Conservation (phyloP, 2,329 filamentous ascomycete genomes). For the Ophiostoma fasciatum region DNA sequence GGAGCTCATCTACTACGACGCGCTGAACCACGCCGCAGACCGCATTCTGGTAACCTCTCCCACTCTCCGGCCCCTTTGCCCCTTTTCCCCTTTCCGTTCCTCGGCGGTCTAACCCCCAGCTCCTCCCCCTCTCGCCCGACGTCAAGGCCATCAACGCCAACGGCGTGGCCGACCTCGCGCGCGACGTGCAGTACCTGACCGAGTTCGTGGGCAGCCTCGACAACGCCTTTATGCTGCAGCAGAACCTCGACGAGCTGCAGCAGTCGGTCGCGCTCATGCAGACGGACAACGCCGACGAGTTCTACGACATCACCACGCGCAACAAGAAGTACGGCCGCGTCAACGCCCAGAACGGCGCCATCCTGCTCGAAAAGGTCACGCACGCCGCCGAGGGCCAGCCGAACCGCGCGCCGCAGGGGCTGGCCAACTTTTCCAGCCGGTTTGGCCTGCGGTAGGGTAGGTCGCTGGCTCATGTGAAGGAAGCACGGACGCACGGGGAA, state of each 20-base stretch:
- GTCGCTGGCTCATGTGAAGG: no score
- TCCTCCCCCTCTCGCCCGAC: conserved; percentile 59
- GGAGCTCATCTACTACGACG: conserved; percentile 95
- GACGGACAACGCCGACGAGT: conserved; percentile 85
- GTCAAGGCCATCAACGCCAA: conserved; percentile 81
- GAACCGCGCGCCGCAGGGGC: conserved; percentile 45
- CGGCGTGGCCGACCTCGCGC: conserved; percentile 64
- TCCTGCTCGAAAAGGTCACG: conserved; percentile 80
- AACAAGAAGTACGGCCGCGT: conserved; percentile 93
- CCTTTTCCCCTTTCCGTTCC: conserved; percentile 2
- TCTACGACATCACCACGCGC: conserved; percentile 77
- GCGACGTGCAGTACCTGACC: conserved; percentile 71
- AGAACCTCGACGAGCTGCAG: conserved; percentile 82
- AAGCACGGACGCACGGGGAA: no score
- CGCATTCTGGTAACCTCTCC: conserved; percentile 53
- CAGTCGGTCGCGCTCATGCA: conserved; percentile 86
- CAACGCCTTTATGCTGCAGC: conserved; percentile 68
- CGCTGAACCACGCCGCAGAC: conserved; percentile 75
- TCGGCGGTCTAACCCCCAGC: conserved; percentile 28
- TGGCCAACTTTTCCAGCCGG: conserved; percentile 58
- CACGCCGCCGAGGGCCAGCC: conserved; percentile 41
- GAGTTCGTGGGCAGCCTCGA: conserved; percentile 78
- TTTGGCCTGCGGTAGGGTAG: conserved; percentile 57
- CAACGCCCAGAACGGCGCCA: conserved; percentile 75
- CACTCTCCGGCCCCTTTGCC: conserved; percentile 6